These are phyloP conservation scores for Pezicula radicicola DNA, from an alignment of 2,329 filamentous ascomycete genomes.

Conservation along the genomic window DNA sequence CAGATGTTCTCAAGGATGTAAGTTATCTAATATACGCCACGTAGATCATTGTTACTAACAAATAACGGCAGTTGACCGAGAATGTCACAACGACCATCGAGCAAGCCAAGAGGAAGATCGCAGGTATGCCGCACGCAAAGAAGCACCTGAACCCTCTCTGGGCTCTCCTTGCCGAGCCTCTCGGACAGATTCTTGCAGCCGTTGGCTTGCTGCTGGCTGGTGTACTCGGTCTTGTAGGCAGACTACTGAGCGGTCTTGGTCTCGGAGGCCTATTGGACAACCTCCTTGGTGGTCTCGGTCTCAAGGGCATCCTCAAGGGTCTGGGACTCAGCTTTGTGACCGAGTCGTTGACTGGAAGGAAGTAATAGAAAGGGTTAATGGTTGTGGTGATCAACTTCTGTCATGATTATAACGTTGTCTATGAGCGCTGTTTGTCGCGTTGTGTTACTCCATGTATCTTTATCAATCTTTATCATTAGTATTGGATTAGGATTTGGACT, in stretches of 20 bases:
- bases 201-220: constrained; percentile 80
- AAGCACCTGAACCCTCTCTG: constrained; percentile 92
- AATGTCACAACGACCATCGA: constrained; percentile 82
- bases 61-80: constrained; percentile 58
- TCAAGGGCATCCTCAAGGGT: constrained; percentile 71
- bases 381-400: too few relatives aligned
- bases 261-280: constrained; percentile 79
- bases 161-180: constrained; percentile 72
- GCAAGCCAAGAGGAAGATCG: constrained; percentile 81
- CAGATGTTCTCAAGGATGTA: constrained; percentile 77
- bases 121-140: constrained; percentile 91
- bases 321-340: constrained; percentile 59
- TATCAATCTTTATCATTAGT: too few relatives aligned
- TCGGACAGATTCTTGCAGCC: constrained; percentile 89
- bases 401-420: too few relatives aligned
- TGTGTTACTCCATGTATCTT: too few relatives aligned
- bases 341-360: constrained; percentile 42
- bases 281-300: constrained; percentile 71
- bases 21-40: constrained; percentile 12
- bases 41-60: neutral
- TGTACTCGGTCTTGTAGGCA: constrained; percentile 81
- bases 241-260: constrained; percentile 70
- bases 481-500: too few relatives aligned
- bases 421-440: too few relatives aligned
- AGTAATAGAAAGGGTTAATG: constrained; percentile 21